Percentiles rank a stretch among this genome's conserved stretches.
Evolutionary conservation across 495 filamentous ascomycete species (phyloP).

Genomic region (Neurospora pannonica): DNA sequence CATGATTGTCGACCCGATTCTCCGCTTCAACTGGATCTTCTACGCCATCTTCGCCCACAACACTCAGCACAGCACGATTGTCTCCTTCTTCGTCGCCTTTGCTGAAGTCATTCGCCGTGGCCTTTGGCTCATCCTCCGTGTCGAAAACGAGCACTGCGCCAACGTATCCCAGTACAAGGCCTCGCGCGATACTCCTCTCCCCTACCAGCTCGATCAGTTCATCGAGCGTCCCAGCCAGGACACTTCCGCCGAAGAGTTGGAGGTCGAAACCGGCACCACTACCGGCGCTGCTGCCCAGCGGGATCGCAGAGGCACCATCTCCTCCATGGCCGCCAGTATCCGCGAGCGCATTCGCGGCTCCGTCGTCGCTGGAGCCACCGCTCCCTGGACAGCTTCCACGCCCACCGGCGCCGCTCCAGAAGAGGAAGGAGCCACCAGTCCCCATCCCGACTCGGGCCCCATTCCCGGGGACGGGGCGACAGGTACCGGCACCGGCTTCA

Average conservation of each 20-base stretch:
- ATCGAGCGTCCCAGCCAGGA: conserved; percentile 20
- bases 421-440: not conserved
- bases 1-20: conserved; percentile 75
- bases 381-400: not conserved
- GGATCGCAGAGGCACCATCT: not conserved
- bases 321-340: not conserved
- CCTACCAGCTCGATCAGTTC: conserved; percentile 52
- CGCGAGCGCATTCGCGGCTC: not conserved
- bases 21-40: conserved; percentile 93
- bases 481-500: not conserved
- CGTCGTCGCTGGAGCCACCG: not conserved
- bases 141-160: conserved; percentile 92
- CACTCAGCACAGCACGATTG: conserved; percentile 67
- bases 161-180: conserved; percentile 83
- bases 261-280: not conserved
- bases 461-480: not conserved
- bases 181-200: conserved; percentile 68
- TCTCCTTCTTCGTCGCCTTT: conserved; percentile 65
- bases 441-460: not conserved
- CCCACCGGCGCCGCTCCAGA: not conserved
- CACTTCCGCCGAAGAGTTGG: not conserved
- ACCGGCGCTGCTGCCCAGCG: not conserved
- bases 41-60: conserved; percentile 76
- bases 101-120: conserved; percentile 74
- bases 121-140: conserved; percentile 84